A percentile compares a stretch with the other conserved stretches of the same genome.
Evolutionary conservation across 2,329 filamentous ascomycete species (phyloP).

Genomic region (Arthroderma uncinatum): DNA sequence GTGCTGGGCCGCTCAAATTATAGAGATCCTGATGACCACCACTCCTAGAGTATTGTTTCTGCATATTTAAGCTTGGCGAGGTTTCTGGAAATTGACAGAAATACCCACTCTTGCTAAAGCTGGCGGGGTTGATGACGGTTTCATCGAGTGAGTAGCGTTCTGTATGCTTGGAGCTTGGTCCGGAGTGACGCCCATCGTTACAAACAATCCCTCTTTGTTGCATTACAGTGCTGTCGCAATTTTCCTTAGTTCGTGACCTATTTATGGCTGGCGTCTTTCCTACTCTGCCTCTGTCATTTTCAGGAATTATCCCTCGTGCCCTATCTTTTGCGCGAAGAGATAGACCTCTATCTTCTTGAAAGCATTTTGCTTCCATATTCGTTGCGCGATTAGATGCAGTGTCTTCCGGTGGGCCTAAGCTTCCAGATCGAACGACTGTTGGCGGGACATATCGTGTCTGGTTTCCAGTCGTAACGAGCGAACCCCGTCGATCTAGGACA

Average conservation of each 20-base stretch:
- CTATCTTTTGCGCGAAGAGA: neutral
- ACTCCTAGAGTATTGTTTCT: neutral
- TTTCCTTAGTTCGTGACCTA: neutral
- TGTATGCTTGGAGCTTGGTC: neutral
- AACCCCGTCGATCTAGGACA: constrained; percentile 7
- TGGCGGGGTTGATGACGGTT: neutral
- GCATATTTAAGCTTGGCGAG: neutral
- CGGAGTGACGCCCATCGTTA: neutral
- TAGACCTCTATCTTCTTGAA: too few relatives aligned
- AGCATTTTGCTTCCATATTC: neutral
- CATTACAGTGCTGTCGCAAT: neutral
- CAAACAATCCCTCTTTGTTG: neutral
- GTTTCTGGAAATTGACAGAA: neutral
- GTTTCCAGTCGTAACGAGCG: neutral
- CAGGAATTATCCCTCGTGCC: neutral
- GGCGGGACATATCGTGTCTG: constrained; percentile 8
- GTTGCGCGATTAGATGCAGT: neutral
- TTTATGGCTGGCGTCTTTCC: neutral
- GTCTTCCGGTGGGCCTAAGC: neutral
- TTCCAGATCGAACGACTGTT: neutral
- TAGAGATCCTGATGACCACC: neutral
- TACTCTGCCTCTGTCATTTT: neutral
- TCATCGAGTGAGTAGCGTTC: neutral
- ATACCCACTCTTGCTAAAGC: neutral
- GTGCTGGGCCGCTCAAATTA: neutral